Evolutionary conservation across 306 rosid species (phyloP), one percentile per base, ranked within the genome.

Genomic region (Hippophae tibetana): DNA sequence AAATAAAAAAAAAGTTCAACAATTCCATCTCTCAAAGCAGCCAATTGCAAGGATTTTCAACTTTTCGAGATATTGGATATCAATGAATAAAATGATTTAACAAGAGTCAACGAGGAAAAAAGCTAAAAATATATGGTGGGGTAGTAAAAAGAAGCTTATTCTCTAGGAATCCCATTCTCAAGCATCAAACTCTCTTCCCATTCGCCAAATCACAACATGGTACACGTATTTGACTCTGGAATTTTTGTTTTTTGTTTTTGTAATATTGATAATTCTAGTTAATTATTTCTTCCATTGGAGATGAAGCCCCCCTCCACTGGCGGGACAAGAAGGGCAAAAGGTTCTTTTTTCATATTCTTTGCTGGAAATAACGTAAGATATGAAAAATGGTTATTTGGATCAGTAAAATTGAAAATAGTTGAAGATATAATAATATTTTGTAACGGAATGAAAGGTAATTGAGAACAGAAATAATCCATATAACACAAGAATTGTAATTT

Each of bases 51-150:
- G 71, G 65, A 42, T 63, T 59, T 74, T 46, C 57, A 27, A 45
- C 38, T 49, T 58, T 18, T 31, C 25, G 58, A 45, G 25, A 46
- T 41, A 13, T 9, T 9, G 9, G 6, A 7, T 11, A 50, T 27
- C 40, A 27, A 42, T 47, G 67, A 40, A 52, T 43, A 13, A 45
- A 64, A 42, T 44, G 42, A 56, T 9, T 18, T 10, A 8, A 31
- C 14, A 13, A 75, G 78, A 75, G 87, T 82, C 87, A 78, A 82
- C 82, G 75, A 75, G 55, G 61, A 7, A 62, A 68, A 82, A 47
- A 67, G 54, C 66, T 40, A 66, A 54, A 11, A 49, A 49, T 5
- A 49, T 69, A 56, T 72, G 75, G 80, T 78, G 81, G 81, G 72
- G 68, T 46, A 9, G 56, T 65, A 12, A 52, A 70, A 56, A 68